phyloP scores from a whole-genome alignment of 306 rosid species.

The Senna siamea region DNA sequence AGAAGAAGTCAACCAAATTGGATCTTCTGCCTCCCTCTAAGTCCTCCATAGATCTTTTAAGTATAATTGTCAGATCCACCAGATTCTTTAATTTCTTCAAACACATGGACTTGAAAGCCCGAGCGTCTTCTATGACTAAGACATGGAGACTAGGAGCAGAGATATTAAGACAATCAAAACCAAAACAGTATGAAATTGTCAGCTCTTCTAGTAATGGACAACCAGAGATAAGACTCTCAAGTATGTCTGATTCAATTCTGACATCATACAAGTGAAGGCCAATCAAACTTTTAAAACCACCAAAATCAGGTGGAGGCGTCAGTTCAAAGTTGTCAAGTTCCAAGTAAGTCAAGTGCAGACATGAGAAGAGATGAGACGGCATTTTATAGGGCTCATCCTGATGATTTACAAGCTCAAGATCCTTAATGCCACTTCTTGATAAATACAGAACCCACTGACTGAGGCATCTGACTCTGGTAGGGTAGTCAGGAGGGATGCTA shows the following conservation, averaged over 20 bases:
- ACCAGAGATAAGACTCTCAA: conserved; percentile 24
- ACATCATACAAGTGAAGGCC: not conserved
- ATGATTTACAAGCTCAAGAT: not conserved
- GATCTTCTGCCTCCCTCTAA: not conserved
- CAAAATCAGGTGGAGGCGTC: not conserved
- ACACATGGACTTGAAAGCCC: conserved; percentile 7
- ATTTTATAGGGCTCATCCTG: not conserved
- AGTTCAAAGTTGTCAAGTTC: not conserved
- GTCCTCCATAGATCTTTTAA: not conserved
- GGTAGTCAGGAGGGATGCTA: fast-evolving
- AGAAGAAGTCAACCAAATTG: conserved; percentile 19
- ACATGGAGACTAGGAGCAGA: not conserved
- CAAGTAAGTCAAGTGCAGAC: not conserved
- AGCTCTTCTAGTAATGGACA: not conserved
- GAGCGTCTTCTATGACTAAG: not conserved
- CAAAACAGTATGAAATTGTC: not conserved
- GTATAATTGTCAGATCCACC: not conserved
- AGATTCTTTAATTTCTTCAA: conserved; percentile 12
- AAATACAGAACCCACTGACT: conserved; percentile 22
- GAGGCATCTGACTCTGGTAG: not conserved
- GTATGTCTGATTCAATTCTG: not conserved
- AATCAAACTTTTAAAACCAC: conserved; percentile 18
- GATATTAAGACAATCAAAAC: conserved; percentile 21
- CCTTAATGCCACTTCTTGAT: not conserved
- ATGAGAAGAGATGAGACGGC: conserved; percentile 26